These are phyloP conservation scores for Straminergon stramineum DNA, from an alignment of 225 moss, liverwort and hornwort genomes.

Conservation along the genomic window DNA sequence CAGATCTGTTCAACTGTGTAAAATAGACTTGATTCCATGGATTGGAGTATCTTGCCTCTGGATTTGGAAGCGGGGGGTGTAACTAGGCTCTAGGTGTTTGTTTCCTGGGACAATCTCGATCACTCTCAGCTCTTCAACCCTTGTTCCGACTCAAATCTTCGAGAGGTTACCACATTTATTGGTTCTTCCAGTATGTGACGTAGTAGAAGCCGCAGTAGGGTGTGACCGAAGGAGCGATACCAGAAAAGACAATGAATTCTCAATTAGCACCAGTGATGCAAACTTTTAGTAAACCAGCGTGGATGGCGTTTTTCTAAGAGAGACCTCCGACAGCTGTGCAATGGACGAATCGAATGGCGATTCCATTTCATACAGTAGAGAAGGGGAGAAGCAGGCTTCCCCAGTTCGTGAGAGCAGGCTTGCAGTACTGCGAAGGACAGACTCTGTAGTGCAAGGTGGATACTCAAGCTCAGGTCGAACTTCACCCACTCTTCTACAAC, in stretches of 20 bases:
- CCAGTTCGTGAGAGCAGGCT: constrained; percentile 30
- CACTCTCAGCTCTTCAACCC: background rate
- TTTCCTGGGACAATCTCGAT: background rate
- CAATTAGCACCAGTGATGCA: background rate
- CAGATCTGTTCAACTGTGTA: background rate
- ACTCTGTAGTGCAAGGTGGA: constrained; percentile 34
- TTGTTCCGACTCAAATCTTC: background rate
- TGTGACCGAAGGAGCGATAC: background rate
- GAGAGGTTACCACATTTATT: background rate
- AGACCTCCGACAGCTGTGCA: background rate
- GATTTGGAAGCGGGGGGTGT: background rate
- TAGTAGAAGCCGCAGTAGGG: background rate
- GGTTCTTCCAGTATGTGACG: background rate
- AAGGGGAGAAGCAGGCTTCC: constrained; percentile 16
- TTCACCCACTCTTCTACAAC: constrained; percentile 33
- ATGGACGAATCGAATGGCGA: constrained; percentile 30
- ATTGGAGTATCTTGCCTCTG: constrained; percentile 1
- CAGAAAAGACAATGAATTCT: background rate
- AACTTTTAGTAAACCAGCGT: background rate
- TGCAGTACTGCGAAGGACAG: constrained; percentile 7
- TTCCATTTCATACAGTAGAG: background rate
- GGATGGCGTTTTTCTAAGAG: background rate
- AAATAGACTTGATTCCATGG: background rate
- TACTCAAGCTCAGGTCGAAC: constrained; percentile 28
- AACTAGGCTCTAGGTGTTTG: background rate